A percentile compares a stretch with the other conserved stretches of the same genome.
Evolutionary conservation across 176 grass and related monocot species (phyloP).

Genomic region (Cenchrus americanus): DNA sequence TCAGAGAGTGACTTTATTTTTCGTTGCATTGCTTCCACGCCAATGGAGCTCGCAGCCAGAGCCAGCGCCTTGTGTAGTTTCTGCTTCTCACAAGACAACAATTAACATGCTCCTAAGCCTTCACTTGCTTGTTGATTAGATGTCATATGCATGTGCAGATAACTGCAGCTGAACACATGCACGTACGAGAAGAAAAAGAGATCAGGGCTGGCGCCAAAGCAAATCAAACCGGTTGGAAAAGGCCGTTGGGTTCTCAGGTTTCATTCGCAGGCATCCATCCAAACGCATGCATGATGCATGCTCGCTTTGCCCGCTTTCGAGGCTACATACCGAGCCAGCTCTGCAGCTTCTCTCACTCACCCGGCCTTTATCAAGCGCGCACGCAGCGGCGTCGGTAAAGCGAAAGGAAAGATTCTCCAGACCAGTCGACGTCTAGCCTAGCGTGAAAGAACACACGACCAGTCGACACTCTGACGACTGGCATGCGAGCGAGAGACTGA

Average conservation of each 20-base stretch:
- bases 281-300: background rate
- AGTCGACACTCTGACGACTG: background rate
- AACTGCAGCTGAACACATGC: no score
- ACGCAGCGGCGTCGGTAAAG: constrained; percentile 46
- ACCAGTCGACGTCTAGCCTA: background rate
- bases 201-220: background rate
- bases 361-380: constrained; percentile 11
- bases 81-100: no score
- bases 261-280: background rate
- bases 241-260: constrained; percentile 14
- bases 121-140: no score
- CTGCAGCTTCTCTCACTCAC: background rate
- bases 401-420: constrained; percentile 50
- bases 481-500: background rate
- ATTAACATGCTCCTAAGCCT: no score
- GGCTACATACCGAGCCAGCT: constrained; percentile 5
- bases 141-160: no score
- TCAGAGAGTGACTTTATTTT: no score
- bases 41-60: no score
- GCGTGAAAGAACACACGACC: background rate
- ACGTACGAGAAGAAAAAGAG: no score
- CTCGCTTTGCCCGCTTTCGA: constrained; percentile 20
- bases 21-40: no score
- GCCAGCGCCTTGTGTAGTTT: no score
- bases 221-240: background rate